Percentiles rank a stretch among this genome's conserved stretches.
These are phyloP conservation scores for Aspergillus indologenus DNA, from an alignment of 495 filamentous ascomycete genomes.

Conservation along the genomic window DNA sequence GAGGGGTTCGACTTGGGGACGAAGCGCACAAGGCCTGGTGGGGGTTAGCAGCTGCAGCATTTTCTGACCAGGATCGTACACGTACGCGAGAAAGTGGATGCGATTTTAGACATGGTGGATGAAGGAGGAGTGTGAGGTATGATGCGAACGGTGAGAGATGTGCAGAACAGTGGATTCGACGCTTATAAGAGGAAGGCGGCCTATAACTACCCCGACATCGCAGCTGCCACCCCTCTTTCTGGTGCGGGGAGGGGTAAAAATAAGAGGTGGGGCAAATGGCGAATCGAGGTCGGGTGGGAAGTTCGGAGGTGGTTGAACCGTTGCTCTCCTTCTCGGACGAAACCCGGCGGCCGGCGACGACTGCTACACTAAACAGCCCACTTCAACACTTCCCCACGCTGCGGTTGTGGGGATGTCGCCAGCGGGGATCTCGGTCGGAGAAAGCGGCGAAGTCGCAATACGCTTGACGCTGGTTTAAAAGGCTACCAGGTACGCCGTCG, in stretches of 20 bases:
- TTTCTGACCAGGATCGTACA: background rate
- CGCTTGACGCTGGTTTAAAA: conserved; percentile 1
- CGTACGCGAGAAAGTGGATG: conserved; percentile 45
- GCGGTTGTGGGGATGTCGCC: conserved; percentile 15
- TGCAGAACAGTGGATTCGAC: background rate
- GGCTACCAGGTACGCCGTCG: conserved; percentile 1
- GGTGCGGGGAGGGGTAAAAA: conserved; percentile 3
- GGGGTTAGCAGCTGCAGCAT: conserved; percentile 7
- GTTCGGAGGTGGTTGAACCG: too few species aligned
- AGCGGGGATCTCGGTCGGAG: background rate
- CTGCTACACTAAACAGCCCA: background rate
- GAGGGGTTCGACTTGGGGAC: conserved; percentile 49
- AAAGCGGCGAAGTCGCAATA: conserved; percentile 2
- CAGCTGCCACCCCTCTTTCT: background rate
- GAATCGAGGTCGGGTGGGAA: background rate
- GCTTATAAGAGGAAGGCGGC: conserved; percentile 12
- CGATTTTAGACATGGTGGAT: conserved; percentile 39
- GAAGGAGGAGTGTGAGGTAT: background rate
- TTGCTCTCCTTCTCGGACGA: conserved; percentile 3
- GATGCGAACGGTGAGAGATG: background rate
- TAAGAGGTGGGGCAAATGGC: background rate
- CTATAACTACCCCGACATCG: conserved; percentile 26
- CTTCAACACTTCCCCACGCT: conserved; percentile 13
- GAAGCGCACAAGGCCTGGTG: conserved; percentile 58
- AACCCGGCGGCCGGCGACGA: conserved; percentile 3